phyloP scores from a whole-genome alignment of 441 rosid species.

The Adansonia grandidieri region DNA sequence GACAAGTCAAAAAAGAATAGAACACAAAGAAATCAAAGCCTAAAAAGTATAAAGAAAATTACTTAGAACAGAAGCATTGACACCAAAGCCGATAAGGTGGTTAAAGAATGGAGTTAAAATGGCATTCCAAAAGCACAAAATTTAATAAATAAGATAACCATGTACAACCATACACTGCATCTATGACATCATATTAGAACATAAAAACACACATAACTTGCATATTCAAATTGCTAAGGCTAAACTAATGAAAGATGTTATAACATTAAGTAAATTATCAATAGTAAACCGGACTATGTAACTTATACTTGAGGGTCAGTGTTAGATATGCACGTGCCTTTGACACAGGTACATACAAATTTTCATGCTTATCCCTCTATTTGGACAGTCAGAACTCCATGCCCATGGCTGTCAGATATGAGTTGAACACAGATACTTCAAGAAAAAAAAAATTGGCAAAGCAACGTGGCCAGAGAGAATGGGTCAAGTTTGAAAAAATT shows the following conservation, averaged over 20 bases:
- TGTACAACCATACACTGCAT: not conserved
- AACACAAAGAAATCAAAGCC: conserved; percentile 9
- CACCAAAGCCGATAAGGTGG: not conserved
- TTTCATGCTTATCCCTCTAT: not conserved
- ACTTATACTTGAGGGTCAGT: not conserved
- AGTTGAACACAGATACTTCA: not conserved
- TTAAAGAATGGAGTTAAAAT: not conserved
- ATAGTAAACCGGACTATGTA: not conserved
- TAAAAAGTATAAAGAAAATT: not conserved
- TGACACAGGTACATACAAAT: not conserved
- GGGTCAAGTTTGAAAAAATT: no score
- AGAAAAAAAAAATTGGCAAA: not conserved
- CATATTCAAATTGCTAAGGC: not conserved
- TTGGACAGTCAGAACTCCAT: not conserved
- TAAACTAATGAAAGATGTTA: not conserved
- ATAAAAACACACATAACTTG: not conserved
- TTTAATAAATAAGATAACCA: not conserved
- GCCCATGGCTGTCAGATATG: not conserved
- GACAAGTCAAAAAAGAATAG: conserved; percentile 15
- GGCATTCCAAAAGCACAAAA: conserved; percentile 13
- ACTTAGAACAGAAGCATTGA: conserved; percentile 9
- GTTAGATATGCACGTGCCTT: not conserved
- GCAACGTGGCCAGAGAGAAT: not conserved
- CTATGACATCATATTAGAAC: not conserved
- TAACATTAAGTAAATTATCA: conserved; percentile 5